A percentile compares a stretch with the other conserved stretches of the same genome.
Evolutionary conservation across 176 grass and related monocot species (phyloP).

Genomic region (Avena atlantica): DNA sequence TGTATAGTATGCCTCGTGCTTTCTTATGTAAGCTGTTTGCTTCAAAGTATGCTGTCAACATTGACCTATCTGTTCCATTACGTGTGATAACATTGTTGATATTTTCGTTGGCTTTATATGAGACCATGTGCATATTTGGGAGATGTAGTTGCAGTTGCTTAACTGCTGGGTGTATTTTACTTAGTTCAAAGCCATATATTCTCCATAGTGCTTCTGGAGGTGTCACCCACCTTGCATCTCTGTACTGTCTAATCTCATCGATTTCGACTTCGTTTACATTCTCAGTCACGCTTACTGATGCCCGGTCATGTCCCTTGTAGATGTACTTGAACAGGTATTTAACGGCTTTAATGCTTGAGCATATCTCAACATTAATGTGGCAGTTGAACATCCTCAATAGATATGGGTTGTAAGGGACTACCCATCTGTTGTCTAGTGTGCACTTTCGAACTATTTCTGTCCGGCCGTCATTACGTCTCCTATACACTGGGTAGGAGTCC

Average conservation of each 20-base stretch:
- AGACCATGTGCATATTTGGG: background rate
- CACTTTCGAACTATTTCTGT: background rate
- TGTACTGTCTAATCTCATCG: background rate
- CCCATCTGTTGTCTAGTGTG: background rate
- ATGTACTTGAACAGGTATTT: background rate
- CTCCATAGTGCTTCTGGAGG: background rate
- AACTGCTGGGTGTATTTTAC: background rate
- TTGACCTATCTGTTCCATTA: background rate
- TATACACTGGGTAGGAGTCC: background rate
- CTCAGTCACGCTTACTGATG: background rate
- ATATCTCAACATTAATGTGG: constrained; percentile 3
- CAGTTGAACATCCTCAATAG: background rate
- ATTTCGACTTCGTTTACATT: too few species aligned
- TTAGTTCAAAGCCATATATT: background rate
- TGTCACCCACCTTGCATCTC: background rate
- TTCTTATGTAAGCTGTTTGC: background rate
- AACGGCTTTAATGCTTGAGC: background rate
- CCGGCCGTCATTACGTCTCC: background rate
- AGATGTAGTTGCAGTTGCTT: background rate
- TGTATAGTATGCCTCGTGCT: background rate
- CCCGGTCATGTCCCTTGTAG: background rate
- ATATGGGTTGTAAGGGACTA: background rate
- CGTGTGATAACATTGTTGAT: background rate
- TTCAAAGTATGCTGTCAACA: background rate
- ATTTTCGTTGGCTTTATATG: background rate